Conservation (phyloP, 176 grass and related monocot genomes). For the Microstegium vimineum region DNA sequence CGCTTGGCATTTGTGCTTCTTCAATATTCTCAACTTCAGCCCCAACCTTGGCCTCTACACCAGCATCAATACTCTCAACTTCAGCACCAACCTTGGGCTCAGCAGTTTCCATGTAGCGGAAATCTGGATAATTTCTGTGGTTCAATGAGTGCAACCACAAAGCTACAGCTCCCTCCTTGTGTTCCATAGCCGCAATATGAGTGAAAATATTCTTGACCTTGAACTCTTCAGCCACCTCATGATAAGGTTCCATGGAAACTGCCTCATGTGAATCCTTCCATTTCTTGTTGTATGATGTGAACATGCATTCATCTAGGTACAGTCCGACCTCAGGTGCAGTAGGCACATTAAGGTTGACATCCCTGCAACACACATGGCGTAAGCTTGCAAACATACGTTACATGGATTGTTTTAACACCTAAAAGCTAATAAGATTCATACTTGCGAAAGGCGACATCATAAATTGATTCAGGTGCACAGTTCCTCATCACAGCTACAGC, state of each 20-base stretch:
- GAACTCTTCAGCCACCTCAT: constrained; percentile 70
- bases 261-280: constrained; percentile 91
- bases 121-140: constrained; percentile 88
- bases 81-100: constrained; percentile 1
- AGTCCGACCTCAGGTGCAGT: constrained; percentile 90
- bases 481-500: constrained; percentile 86
- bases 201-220: constrained; percentile 85
- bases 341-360: constrained; percentile 86
- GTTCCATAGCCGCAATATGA: constrained; percentile 94
- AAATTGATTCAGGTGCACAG: constrained; percentile 67
- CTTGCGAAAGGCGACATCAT: constrained; percentile 74
- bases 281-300: constrained; percentile 85
- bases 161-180: constrained; percentile 82
- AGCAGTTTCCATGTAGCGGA: constrained; percentile 48
- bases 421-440: constrained; percentile 36
- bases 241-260: constrained; percentile 81
- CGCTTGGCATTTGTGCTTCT: background rate
- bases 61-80: background rate
- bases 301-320: constrained; percentile 81
- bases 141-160: constrained; percentile 95
- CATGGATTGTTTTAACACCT: background rate
- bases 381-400: background rate
- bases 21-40: constrained; percentile 12
- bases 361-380: constrained; percentile 49
- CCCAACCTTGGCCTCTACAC: constrained; percentile 5